Base-by-base conservation (phyloP, 176 grass and related monocot genomes). In the Ensete glaucum region DNA sequence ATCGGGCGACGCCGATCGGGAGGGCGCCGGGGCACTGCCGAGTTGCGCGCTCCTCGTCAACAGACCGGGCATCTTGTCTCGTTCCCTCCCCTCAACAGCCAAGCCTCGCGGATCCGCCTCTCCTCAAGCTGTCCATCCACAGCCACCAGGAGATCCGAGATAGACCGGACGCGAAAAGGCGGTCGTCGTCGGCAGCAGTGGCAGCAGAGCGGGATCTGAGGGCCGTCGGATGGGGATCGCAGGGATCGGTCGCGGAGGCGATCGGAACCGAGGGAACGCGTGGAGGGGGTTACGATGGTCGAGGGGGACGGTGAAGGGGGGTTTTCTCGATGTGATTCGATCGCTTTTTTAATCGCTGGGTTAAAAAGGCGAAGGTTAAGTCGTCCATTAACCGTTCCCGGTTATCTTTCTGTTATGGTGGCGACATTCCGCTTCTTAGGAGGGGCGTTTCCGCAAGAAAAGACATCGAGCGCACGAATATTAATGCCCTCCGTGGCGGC, bases 321-420 rank as follows among this genome's bases (percentile, higher is more conserved):
- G 25, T 69, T 66, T 48, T 71, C 21, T 24, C 24, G 82, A 76
- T 80, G 64, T 69, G 83, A 80, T 76, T 76, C 56, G 83, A 59
- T 79, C 64, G 19, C 62, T 50, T 24, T 17, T 77, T 34, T 82
- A 43, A 4, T 43, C 34, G 34, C 34, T 43, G 34, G 34, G 34
- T 43, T 43, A 43, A 43, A 43, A 43, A 43, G 34, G 34, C 4
- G 34, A 43, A 43, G 34, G 34, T 43, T 6, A 43, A 43, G 34
- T 43, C 34, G 0, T 43, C 34, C 34, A 3, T 43, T 43, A 43
- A 43, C 34, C 34, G 34, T 43, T 43, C 34, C 34, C 34, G 34
- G 34, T 43, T 43, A 43, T 43, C 6, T 43, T 43, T 43, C 34
- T 43, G 4, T 43, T 43, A 43, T 43, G 34, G 34, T 4, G 34